Base-by-base conservation (phyloP, 1,139 yeast species). In the Hanseniaspora sp. region DNA sequence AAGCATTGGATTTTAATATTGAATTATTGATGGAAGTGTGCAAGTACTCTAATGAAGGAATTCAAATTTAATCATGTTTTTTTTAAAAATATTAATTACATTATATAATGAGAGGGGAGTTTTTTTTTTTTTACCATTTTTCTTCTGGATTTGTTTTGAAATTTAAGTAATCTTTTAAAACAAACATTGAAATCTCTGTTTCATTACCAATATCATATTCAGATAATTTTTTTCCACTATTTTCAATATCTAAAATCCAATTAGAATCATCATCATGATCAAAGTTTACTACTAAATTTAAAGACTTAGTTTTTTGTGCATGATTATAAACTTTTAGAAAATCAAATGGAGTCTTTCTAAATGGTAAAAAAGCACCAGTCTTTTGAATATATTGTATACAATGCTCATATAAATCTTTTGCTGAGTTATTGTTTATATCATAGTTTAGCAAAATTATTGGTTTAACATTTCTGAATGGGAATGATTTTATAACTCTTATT, bases 271-370 rank as follows among this genome's bases (percentile, higher is more conserved):
- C 80, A 63, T 85, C 87, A 61, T 84, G 80, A 35, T 87, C 96
- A 67, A 92, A 79, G 67, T 92, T 92, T 58, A 94, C 85, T 51
- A 87, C 95, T 60, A 92, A 74, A 65, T 92, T 88, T 81, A 88
- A 85, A 1, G 96, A 86, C 70, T 92, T 92, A 41, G 95, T 78
- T 7, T 95, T 95, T 67, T 92, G 97, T 0, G 98, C 97, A 65
- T 86, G 87, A 39, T 96, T 85, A 69, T 92, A 92, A 17, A 92
- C 76, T 69, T 94, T 92, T 58, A 92, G 66, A 0, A 94, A 74
- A 64, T 92, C 86, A 62, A 81, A 83, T 1, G 72, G 73, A n/a
- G 86, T 85, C 58, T 76, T 84, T 62, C 96, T 76, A 67, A 81
- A 90, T 0, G 97, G 95, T 62, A 96, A 75, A 59, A 82, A 78